phyloP scores from a whole-genome alignment of 805 yeast genomes.

The Debaryomyces hansenii region DNA sequence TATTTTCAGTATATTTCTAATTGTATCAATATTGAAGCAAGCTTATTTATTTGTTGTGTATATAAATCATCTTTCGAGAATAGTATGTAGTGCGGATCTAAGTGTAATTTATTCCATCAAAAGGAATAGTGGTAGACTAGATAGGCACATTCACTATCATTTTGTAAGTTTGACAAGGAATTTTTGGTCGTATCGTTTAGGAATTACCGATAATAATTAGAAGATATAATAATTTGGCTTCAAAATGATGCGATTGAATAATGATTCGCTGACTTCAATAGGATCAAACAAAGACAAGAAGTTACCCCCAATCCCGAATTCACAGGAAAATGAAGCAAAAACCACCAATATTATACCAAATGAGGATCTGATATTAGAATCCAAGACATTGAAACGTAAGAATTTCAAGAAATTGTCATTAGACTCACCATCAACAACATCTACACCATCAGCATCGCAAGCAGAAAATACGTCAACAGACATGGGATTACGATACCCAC shows the following conservation, averaged over 20 bases:
- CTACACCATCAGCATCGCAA: background rate
- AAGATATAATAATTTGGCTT: background rate
- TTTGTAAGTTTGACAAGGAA: too few relatives aligned
- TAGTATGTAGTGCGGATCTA: too few relatives aligned
- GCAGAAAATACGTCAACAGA: background rate
- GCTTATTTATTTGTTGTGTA: too few relatives aligned
- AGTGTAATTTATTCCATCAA: too few relatives aligned
- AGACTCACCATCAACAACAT: slow-evolving; percentile 9
- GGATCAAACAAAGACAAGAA: slow-evolving; percentile 31
- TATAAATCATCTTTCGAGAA: too few relatives aligned
- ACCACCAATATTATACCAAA: slow-evolving; percentile 2
- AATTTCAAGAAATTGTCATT: slow-evolving; percentile 39
- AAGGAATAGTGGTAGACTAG: too few relatives aligned
- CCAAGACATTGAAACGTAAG: slow-evolving; percentile 39
- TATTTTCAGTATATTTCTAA: too few relatives aligned
- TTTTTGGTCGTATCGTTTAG: too few relatives aligned
- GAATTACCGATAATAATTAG: too few relatives aligned
- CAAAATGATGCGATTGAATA: slow-evolving; percentile 16
- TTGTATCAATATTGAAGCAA: too few relatives aligned
- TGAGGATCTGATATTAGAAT: slow-evolving; percentile 25
- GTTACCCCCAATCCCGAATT: slow-evolving; percentile 38
- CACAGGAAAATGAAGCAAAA: slow-evolving; percentile 8
- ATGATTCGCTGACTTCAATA: slow-evolving; percentile 21
- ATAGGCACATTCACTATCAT: too few relatives aligned
- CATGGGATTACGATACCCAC: background rate